These are phyloP conservation scores for Colletotrichum sp. DNA, from an alignment of 2,329 filamentous ascomycete species.

Conservation along the genomic window DNA sequence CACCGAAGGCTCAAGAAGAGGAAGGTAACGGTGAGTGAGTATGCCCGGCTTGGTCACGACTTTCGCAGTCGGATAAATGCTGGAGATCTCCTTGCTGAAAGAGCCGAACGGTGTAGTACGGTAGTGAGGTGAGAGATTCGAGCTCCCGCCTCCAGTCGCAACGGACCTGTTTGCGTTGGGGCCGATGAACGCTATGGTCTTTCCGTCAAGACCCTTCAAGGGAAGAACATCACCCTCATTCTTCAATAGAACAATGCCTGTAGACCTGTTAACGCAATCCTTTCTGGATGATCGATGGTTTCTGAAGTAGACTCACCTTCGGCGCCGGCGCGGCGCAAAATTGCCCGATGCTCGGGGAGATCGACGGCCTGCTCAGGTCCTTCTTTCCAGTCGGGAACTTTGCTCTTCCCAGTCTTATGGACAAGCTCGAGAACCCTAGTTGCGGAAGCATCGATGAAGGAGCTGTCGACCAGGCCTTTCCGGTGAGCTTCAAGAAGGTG, in stretches of 20 bases:
- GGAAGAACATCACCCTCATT: background rate
- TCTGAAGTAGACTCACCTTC: background rate
- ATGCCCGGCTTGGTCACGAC: background rate
- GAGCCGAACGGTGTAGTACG: background rate
- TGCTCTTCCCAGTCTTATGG: background rate
- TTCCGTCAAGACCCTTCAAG: background rate
- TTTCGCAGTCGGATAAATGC: background rate
- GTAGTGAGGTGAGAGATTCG: background rate
- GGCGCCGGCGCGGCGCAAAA: background rate
- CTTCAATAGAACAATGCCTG: background rate
- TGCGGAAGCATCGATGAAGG: background rate
- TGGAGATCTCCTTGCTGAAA: background rate
- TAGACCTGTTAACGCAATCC: background rate
- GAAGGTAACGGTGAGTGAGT: background rate
- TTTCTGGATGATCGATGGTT: background rate
- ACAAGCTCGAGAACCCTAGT: background rate
- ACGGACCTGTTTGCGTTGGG: background rate
- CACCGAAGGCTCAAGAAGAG: background rate
- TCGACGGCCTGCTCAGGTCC: background rate
- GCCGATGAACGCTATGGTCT: background rate
- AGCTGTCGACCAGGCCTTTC: background rate
- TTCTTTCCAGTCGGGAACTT: background rate
- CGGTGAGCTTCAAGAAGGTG: background rate
- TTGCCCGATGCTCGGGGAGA: background rate
- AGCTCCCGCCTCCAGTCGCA: background rate